Evolutionary conservation across 2,329 filamentous ascomycete genomes (phyloP), one percentile per base, ranked within the genome.

Genomic region (Raffaelea albimanens): DNA sequence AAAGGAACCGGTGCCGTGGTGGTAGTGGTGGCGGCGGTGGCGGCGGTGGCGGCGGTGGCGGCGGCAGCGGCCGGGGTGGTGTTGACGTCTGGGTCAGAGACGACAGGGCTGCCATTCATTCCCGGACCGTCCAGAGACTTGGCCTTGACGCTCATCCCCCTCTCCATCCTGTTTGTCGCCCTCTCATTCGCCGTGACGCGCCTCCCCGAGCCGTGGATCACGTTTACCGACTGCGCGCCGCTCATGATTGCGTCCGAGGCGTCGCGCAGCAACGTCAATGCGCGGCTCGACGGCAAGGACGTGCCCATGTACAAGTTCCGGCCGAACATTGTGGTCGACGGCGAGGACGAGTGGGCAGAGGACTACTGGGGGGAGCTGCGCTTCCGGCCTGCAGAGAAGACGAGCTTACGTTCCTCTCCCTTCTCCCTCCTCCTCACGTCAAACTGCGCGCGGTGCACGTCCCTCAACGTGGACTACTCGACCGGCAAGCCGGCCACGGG

Each of bases 271-370:
- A 73, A 86, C 55, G 76, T 94, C 42, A 78, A 76, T 31, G 60
- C 61, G 5, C 72, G 80, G 4, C 63, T 87, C 65, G 14, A 7
- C 13, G 0, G 62, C 25, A 58, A 66, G 19, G 54, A 54, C 2
- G 73, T 85, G 66, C 80, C 83, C 46, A 77, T 85, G 59, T 74
- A 73, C 36, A 84, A 83, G 56, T 85, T 88, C 61, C 76, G 85
- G 33, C 82, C 84, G 1, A 89, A 87, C 59, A 75, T 89, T 42
- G 79, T 89, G 2, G 64, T 88, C 2, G 74, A 76, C 34, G 80
- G 79, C 3, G 71, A 76, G 4, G 61, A 63, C 10, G 65, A 76
- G 1, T 89, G 76, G 59, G 81, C 82, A 13, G 84, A 89, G 61
- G 85, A 89, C 59, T 87, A 75, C 58, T 89, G 83, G 85, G 75